These are phyloP conservation scores for Gaultheria prostrata DNA, from an alignment of 148 eudicot genomes.

Conservation along the genomic window DNA sequence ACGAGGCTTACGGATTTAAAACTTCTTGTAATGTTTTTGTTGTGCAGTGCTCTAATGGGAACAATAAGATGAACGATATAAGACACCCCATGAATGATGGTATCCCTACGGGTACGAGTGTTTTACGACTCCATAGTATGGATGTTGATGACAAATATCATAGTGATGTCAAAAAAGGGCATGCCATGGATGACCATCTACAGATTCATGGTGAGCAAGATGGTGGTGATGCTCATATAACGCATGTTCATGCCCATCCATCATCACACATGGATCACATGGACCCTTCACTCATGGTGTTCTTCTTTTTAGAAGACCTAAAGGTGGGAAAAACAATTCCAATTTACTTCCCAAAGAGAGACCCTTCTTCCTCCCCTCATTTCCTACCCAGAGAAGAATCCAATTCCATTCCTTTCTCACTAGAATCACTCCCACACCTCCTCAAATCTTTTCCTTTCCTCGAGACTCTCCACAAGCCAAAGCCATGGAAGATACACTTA, in stretches of 20 bases:
- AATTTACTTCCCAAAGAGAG: constrained; percentile 44
- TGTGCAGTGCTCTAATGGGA: neutral
- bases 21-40: neutral
- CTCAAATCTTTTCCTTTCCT: constrained; percentile 22
- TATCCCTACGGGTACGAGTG: neutral
- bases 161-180: neutral
- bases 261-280: constrained; percentile 27
- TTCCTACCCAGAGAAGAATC: constrained; percentile 48
- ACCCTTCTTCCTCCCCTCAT: constrained; percentile 36
- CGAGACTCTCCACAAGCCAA: constrained; percentile 33
- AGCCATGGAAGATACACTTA: constrained; percentile 40
- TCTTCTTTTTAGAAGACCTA: constrained; percentile 45
- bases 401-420: constrained; percentile 56
- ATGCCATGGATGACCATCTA: neutral
- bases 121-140: constrained; percentile 18
- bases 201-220: no score
- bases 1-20: neutral
- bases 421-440: constrained; percentile 31
- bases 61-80: neutral
- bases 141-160: neutral
- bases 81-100: neutral
- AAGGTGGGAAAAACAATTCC: constrained; percentile 40
- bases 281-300: constrained; percentile 45
- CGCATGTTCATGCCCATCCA: constrained; percentile 11
- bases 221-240: no score